Percentiles rank a stretch among this genome's conserved stretches.
Evolutionary conservation across 768 basidiomycete genomes (phyloP).

Genomic region (Cyclocybe cylindracea): DNA sequence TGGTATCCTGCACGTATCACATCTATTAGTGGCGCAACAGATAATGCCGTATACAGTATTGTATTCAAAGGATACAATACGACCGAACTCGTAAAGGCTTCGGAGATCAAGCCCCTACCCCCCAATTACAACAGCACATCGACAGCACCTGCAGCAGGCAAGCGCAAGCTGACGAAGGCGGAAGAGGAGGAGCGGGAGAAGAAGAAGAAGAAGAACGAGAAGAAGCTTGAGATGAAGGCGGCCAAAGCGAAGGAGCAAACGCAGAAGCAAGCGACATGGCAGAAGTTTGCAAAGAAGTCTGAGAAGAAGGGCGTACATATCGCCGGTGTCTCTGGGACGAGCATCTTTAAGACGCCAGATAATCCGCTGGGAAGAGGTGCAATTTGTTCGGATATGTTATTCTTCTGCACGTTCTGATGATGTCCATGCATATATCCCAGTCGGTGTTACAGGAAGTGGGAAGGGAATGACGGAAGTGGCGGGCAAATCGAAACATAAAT

Average conservation of each 20-base stretch:
- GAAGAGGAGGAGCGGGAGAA: conserved; percentile 87
- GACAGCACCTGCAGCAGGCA: conserved; percentile 48
- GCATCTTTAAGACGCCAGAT: conserved; percentile 94
- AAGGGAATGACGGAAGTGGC: conserved; percentile 84
- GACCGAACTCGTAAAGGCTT: conserved; percentile 78
- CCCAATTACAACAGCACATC: conserved; percentile 46
- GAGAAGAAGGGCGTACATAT: conserved; percentile 93
- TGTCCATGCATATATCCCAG: conserved; percentile 36
- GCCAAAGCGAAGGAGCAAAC: conserved; percentile 88
- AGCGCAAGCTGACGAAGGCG: conserved; percentile 76
- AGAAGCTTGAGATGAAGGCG: conserved; percentile 82
- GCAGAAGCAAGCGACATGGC: conserved; percentile 85
- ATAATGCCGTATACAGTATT: conserved; percentile 85
- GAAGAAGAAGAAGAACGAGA: conserved; percentile 96
- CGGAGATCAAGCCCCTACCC: conserved; percentile 72
- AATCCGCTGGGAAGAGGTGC: conserved; percentile 85
- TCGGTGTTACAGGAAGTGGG: conserved; percentile 90
- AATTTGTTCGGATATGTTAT: conserved; percentile 13
- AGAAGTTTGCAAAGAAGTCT: conserved; percentile 93
- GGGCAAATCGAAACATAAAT: conserved; percentile 76
- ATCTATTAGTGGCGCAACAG: conserved; percentile 77
- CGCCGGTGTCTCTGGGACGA: conserved; percentile 84
- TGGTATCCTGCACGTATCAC: conserved; percentile 93
- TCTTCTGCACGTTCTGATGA: conserved; percentile 18
- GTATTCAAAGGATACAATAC: conserved; percentile 92